Conservation (phyloP, 495 filamentous ascomycete genomes). For the Usnea hakonensis region DNA sequence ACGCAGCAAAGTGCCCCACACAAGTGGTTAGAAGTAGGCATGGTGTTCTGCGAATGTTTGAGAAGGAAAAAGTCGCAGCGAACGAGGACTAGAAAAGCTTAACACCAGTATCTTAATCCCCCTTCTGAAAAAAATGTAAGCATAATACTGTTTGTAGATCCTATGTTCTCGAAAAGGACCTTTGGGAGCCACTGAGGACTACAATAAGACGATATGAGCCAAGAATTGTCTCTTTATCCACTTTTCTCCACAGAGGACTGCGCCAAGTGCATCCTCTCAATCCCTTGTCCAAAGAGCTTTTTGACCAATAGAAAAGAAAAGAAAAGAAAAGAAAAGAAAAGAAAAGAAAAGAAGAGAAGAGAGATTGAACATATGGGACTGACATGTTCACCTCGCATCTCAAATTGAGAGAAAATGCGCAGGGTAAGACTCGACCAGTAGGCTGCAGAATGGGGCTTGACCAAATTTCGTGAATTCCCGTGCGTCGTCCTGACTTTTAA, state of each 20-base stretch:
- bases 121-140: not conserved
- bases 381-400: not conserved
- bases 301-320: too few species aligned
- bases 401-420: not conserved
- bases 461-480: too few species aligned
- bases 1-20: not conserved
- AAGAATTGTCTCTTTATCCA: not conserved
- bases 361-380: too few species aligned
- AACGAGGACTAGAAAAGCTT: not conserved
- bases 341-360: too few species aligned
- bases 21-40: not conserved
- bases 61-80: not conserved
- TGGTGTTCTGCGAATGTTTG: not conserved
- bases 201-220: not conserved
- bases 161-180: not conserved
- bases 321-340: too few species aligned
- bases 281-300: not conserved
- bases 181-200: not conserved
- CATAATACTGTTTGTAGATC: not conserved
- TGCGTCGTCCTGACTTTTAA: too few species aligned
- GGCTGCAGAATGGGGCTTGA: not conserved
- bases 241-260: not conserved
- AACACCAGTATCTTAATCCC: not conserved
- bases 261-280: not conserved
- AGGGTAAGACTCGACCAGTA: not conserved